These are phyloP conservation scores for Lyophyllum shimeji DNA, from an alignment of 768 basidiomycete species.

Conservation along the genomic window DNA sequence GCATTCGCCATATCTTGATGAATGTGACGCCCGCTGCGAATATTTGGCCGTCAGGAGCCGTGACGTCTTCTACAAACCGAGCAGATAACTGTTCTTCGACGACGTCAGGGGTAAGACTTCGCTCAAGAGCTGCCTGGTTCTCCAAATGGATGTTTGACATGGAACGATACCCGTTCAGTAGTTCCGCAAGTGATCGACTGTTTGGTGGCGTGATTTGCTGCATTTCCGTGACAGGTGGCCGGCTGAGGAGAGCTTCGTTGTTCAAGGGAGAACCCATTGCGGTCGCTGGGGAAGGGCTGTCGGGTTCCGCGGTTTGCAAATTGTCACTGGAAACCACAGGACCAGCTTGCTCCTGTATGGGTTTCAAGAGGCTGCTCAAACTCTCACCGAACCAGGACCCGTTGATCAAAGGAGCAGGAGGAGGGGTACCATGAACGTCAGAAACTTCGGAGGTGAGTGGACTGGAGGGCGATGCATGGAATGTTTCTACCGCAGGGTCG, in stretches of 20 bases:
- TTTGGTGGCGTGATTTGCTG: constrained; percentile 8
- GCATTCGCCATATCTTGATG: constrained; percentile 78
- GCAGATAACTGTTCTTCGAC: constrained; percentile 39
- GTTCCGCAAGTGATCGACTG: constrained; percentile 28
- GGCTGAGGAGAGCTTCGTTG: constrained; percentile 28
- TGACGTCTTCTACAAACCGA: constrained; percentile 62
- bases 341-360: background rate
- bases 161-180: constrained; percentile 27
- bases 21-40: constrained; percentile 87
- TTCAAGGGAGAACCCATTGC: constrained; percentile 27
- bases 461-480: background rate
- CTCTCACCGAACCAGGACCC: constrained; percentile 13
- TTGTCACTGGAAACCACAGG: background rate
- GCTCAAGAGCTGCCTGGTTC: background rate
- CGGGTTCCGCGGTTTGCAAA: background rate
- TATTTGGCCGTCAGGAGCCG: constrained; percentile 70
- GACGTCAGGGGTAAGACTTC: background rate
- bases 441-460: background rate
- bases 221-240: constrained; percentile 14
- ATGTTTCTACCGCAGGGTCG: background rate
- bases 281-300: background rate
- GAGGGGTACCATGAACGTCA: background rate
- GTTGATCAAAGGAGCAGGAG: background rate
- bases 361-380: constrained; percentile 7
- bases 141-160: constrained; percentile 15